Percentiles rank a stretch among this genome's conserved stretches.
Evolutionary conservation across 805 yeast species (phyloP).

Genomic region (Brettanomyces anomalus): DNA sequence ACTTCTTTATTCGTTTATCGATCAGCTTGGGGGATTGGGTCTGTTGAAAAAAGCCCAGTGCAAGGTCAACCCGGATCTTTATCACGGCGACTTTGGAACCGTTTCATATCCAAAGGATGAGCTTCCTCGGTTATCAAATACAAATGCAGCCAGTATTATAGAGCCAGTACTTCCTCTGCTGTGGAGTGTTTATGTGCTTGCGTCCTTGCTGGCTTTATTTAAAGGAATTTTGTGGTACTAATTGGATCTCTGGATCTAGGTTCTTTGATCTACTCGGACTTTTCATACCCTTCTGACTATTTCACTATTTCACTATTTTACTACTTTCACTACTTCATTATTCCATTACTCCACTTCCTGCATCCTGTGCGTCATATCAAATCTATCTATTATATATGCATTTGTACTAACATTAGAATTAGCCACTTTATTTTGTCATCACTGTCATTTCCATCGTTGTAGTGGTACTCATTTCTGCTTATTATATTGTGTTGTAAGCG

Average conservation of each 20-base stretch:
- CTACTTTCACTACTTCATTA: too few relatives aligned
- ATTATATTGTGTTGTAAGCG: not conserved
- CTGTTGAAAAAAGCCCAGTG: not conserved
- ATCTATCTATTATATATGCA: not conserved
- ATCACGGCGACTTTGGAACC: constrained; percentile 1
- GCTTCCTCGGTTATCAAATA: not conserved
- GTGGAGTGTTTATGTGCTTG: too few relatives aligned
- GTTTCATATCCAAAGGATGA: not conserved
- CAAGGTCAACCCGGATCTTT: constrained; percentile 1
- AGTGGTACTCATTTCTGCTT: too few relatives aligned
- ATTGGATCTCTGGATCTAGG: too few relatives aligned
- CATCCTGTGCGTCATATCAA: not conserved
- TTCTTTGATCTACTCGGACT: too few relatives aligned
- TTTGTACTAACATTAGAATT: not conserved
- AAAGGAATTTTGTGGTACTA: too few relatives aligned
- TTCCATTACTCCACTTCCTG: too few relatives aligned
- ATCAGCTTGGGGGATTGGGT: constrained; percentile 24
- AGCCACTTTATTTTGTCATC: too few relatives aligned
- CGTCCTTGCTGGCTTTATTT: not conserved
- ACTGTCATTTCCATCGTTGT: too few relatives aligned
- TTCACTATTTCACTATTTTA: too few relatives aligned
- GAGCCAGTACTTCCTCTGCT: not conserved
- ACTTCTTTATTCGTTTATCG: constrained; percentile 37
- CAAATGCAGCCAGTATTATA: not conserved
- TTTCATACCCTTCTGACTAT: too few relatives aligned